phyloP scores from a whole-genome alignment of 176 grass and related monocot genomes.

The Ananas comosus region DNA sequence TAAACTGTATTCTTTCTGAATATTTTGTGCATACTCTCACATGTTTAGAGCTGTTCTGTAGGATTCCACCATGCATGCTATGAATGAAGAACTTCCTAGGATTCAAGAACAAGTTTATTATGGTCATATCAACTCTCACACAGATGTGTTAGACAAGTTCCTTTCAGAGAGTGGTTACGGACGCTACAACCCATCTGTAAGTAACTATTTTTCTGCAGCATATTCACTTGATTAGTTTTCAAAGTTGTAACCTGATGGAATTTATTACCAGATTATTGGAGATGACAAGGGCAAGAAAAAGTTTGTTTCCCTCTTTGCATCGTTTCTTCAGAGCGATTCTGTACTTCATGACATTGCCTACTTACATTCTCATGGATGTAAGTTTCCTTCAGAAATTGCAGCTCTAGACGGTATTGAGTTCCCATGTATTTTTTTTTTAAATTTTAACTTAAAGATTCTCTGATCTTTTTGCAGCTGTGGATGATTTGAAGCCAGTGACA shows the following conservation, averaged over 20 bases:
- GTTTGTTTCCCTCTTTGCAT: slow-evolving; percentile 69
- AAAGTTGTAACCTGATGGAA: not conserved
- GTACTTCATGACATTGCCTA: slow-evolving; percentile 61
- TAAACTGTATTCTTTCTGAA: not conserved
- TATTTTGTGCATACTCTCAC: slow-evolving; percentile 14
- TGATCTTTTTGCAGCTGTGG: slow-evolving; percentile 49
- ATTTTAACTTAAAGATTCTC: slow-evolving; percentile 24
- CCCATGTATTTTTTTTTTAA: not conserved
- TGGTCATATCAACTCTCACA: slow-evolving; percentile 87
- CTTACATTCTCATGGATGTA: slow-evolving; percentile 86
- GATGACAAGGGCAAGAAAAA: slow-evolving; percentile 57
- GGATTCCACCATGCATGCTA: slow-evolving; percentile 85
- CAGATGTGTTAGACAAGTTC: slow-evolving; percentile 90
- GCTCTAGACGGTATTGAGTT: slow-evolving; percentile 12
- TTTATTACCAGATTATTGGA: slow-evolving; percentile 55
- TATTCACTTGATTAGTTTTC: slow-evolving; percentile 15
- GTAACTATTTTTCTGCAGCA: slow-evolving; percentile 19
- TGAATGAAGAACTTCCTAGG: slow-evolving; percentile 88
- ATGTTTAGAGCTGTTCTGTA: slow-evolving; percentile 10
- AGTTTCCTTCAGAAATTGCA: slow-evolving; percentile 20
- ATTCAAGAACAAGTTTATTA: slow-evolving; percentile 99
- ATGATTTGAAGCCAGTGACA: slow-evolving; percentile 78
- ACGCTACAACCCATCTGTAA: slow-evolving; percentile 84
- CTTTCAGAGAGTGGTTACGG: slow-evolving; percentile 78
- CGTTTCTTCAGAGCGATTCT: slow-evolving; percentile 52